Evolutionary conservation across 2,329 filamentous ascomycete species (phyloP).

Genomic region (Paraconiothyrium sp.): DNA sequence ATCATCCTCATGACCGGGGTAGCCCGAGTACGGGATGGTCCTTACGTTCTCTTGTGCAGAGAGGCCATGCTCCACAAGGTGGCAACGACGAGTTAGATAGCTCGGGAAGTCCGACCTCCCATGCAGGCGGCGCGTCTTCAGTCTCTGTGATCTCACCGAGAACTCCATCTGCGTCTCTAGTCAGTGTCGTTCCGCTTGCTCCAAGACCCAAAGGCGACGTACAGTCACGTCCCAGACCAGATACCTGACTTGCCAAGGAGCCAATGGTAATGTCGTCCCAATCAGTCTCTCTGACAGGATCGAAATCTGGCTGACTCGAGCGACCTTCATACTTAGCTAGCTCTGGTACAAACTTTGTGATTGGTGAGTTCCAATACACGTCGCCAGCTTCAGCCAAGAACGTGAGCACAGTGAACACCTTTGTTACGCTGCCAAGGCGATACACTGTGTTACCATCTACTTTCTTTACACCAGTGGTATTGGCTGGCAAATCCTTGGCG

Average conservation of each 20-base stretch:
- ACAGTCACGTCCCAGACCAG: conserved; percentile 38
- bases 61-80: conserved; percentile 34
- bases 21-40: not conserved
- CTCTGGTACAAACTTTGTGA: conserved; percentile 30
- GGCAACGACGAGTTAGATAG: conserved; percentile 27
- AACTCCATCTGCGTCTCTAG: conserved; percentile 44
- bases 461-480: conserved; percentile 30
- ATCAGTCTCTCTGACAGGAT: conserved; percentile 28
- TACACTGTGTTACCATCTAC: conserved; percentile 53
- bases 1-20: not conserved
- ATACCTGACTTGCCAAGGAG: conserved; percentile 27
- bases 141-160: conserved; percentile 35
- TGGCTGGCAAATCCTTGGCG: conserved; percentile 23
- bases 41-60: conserved; percentile 32
- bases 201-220: not conserved
- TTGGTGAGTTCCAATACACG: conserved; percentile 47
- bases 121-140: conserved; percentile 23
- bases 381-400: conserved; percentile 56
- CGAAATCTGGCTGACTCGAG: conserved; percentile 25
- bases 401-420: conserved; percentile 56
- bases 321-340: conserved; percentile 16
- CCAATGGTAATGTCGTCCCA: conserved; percentile 31
- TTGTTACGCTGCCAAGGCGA: conserved; percentile 58
- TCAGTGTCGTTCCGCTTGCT: conserved; percentile 47
- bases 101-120: conserved; percentile 29